These are phyloP conservation scores for Boletus sp. DNA, from an alignment of 1,284 basidiomycete genomes.

Conservation along the genomic window DNA sequence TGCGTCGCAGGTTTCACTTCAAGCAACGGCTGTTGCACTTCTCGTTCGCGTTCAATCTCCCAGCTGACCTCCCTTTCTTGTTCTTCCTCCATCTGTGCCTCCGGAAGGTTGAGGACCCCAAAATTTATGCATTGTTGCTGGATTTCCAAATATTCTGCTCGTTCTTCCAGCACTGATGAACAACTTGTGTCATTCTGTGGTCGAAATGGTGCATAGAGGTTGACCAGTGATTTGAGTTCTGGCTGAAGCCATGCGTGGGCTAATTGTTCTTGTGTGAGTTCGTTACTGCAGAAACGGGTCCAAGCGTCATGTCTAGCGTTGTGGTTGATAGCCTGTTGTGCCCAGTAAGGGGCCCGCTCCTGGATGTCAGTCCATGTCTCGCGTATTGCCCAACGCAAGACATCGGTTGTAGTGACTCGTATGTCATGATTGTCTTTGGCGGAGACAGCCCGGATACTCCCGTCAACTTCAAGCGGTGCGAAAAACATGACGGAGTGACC, in stretches of 20 bases:
- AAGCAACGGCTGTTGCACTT: neutral
- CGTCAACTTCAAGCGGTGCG: conserved; percentile 49
- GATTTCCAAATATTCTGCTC: neutral
- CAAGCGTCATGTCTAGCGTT: neutral
- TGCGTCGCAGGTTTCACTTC: conserved; percentile 11
- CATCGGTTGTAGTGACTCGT: neutral
- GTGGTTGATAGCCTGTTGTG: neutral
- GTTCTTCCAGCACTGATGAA: neutral
- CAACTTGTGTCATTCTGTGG: neutral
- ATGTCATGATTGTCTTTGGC: neutral
- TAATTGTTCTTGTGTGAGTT: neutral
- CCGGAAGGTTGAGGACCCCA: neutral
- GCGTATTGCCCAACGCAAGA: neutral
- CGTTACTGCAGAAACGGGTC: neutral
- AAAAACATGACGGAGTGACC: conserved; percentile 53
- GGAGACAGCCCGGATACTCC: neutral
- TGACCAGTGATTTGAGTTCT: neutral
- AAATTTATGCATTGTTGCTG: neutral
- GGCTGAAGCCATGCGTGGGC: neutral
- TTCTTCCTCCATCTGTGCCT: neutral
- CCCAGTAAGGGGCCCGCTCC: neutral
- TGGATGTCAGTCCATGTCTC: neutral
- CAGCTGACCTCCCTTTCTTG: conserved; percentile 1
- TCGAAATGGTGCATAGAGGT: neutral
- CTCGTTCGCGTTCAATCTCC: conserved; percentile 2